Conservation (phyloP, 2,329 filamentous ascomycete species). For the Pestalotiopsis sp. region DNA sequence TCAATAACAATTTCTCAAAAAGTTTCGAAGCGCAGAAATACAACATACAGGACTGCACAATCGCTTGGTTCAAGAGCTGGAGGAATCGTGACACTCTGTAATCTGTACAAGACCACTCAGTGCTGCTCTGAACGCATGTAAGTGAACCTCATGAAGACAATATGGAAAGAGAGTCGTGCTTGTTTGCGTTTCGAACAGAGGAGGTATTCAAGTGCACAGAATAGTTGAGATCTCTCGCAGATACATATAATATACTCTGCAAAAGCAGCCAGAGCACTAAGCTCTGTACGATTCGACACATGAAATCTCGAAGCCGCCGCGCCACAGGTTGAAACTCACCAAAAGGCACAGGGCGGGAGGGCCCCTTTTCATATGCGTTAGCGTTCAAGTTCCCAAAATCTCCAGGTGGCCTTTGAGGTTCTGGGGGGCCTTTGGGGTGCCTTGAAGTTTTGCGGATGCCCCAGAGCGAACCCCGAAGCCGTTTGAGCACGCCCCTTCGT, state of each 20-base stretch:
- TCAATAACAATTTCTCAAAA: no score
- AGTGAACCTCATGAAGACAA: no score
- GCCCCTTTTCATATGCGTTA: not conserved
- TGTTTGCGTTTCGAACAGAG: not conserved
- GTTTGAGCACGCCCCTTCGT: not conserved
- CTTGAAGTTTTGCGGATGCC: no score
- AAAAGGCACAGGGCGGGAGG: not conserved
- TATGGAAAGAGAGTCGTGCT: no score
- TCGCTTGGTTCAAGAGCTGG: no score
- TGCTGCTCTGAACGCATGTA: no score
- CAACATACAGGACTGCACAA: no score
- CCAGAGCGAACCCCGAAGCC: not conserved
- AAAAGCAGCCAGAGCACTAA: slow-evolving; percentile 1
- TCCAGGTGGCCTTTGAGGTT: not conserved
- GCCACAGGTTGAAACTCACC: not conserved
- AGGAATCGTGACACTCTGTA: no score
- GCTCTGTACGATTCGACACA: not conserved
- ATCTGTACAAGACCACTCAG: no score
- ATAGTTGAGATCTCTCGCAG: not conserved
- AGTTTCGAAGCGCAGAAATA: no score
- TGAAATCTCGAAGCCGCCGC: not conserved
- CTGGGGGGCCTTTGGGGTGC: no score
- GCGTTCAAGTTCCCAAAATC: not conserved
- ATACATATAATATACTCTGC: not conserved
- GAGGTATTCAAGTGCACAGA: not conserved